phyloP scores from a whole-genome alignment of 192 early-diverging fungal species.

The Rhizophagus prolifer region DNA sequence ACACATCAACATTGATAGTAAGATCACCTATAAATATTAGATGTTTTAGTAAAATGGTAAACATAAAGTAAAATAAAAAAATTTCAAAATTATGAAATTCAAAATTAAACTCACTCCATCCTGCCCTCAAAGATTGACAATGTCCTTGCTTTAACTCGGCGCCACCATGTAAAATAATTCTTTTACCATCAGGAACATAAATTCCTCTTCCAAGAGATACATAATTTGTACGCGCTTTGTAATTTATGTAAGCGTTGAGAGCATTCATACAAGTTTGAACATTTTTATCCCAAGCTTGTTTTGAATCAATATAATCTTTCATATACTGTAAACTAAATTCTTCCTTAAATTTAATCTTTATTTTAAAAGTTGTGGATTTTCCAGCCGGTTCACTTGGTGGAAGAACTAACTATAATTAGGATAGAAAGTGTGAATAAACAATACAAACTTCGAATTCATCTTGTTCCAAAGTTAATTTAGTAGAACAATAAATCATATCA shows the following conservation, averaged over 20 bases:
- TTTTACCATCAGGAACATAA: not conserved
- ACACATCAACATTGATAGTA: not conserved
- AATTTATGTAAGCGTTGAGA: not conserved
- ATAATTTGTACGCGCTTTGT: not conserved
- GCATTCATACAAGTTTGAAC: not conserved
- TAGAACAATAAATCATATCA: not conserved
- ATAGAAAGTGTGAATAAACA: not conserved
- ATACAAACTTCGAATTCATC: not conserved
- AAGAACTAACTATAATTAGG: not conserved
- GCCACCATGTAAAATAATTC: not conserved
- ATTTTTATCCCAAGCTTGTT: not conserved
- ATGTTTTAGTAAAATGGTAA: not conserved
- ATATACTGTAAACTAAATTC: not conserved
- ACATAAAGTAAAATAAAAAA: not conserved
- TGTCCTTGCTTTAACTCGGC: not conserved
- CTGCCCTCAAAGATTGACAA: not conserved
- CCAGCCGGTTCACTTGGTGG: not conserved
- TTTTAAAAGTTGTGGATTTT: not conserved
- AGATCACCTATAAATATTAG: not conserved
- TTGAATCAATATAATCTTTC: not conserved
- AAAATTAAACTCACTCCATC: not conserved
- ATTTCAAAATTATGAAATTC: not conserved
- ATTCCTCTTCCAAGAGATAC: not conserved
- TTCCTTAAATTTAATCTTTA: not conserved
- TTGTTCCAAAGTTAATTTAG: not conserved